These are phyloP conservation scores for Phylloboletellus chloephorus DNA, from an alignment of 1,284 basidiomycete genomes.

Conservation along the genomic window DNA sequence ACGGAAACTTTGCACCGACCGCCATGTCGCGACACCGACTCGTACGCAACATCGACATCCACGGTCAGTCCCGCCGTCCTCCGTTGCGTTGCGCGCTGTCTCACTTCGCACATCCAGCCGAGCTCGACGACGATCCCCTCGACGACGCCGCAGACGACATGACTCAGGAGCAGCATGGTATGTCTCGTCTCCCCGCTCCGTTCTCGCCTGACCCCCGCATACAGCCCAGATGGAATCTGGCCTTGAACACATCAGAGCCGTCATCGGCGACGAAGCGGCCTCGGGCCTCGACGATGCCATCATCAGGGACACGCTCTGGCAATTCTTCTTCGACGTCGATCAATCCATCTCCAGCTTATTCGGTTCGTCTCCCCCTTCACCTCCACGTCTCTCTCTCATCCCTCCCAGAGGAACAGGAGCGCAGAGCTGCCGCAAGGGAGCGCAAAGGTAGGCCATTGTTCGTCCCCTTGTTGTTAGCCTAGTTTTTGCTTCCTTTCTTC, in stretches of 20 bases:
- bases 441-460: constrained; percentile 72
- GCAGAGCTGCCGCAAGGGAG: constrained; percentile 51
- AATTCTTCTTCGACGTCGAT: constrained; percentile 84
- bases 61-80: constrained; percentile 66
- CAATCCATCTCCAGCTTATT: constrained; percentile 70
- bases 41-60: constrained; percentile 80
- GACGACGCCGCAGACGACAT: constrained; percentile 70
- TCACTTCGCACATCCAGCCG: constrained; percentile 44
- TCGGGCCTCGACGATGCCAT: constrained; percentile 69
- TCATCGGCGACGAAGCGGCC: constrained; percentile 61
- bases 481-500: constrained; percentile 32
- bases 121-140: constrained; percentile 67
- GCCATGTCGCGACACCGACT: constrained; percentile 82
- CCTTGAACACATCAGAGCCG: constrained; percentile 58
- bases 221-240: constrained; percentile 71
- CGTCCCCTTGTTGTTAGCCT: constrained; percentile 25
- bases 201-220: constrained; percentile 6
- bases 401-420: constrained; percentile 53
- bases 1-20: background rate
- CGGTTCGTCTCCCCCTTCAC: constrained; percentile 40
- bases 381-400: background rate
- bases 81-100: too few relatives aligned
- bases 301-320: constrained; percentile 83
- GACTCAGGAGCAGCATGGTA: constrained; percentile 67
- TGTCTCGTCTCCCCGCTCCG: constrained; percentile 10